phyloP scores from a whole-genome alignment of 2,329 filamentous ascomycete species.

The Colletotrichum australisinense region DNA sequence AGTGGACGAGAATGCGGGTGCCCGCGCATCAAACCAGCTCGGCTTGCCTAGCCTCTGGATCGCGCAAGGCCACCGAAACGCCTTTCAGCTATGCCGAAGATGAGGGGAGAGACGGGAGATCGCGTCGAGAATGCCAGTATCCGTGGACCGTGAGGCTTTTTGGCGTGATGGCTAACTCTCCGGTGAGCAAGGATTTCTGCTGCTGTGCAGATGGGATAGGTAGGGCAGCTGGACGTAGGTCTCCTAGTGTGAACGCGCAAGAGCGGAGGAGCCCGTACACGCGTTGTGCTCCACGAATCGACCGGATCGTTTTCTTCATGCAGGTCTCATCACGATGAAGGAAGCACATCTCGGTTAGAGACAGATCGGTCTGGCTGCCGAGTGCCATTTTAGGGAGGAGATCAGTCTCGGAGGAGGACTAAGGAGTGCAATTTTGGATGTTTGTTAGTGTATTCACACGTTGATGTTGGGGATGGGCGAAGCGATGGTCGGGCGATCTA shows the following conservation, averaged over 20 bases:
- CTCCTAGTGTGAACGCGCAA: neutral
- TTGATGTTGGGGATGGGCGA: neutral
- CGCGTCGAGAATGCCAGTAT: neutral
- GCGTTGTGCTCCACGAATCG: neutral
- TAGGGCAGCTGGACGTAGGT: neutral
- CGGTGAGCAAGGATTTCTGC: neutral
- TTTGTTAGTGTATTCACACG: neutral
- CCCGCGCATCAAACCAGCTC: neutral
- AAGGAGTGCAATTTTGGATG: neutral
- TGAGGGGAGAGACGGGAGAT: neutral
- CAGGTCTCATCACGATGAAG: conserved; percentile 6
- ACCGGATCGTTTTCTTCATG: conserved; percentile 13
- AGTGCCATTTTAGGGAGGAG: neutral
- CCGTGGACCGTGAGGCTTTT: neutral
- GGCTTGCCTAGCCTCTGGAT: neutral
- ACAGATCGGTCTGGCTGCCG: conserved; percentile 8
- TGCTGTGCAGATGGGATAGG: neutral
- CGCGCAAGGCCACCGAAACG: neutral
- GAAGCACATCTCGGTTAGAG: conserved; percentile 1
- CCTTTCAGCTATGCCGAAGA: neutral
- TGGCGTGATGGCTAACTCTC: neutral
- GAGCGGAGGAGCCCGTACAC: neutral
- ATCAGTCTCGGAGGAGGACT: neutral
- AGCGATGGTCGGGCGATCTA: neutral
- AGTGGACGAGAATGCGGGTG: neutral